Evolutionary conservation across 2,329 filamentous ascomycete species (phyloP).

Genomic region (Penicillium sp.): DNA sequence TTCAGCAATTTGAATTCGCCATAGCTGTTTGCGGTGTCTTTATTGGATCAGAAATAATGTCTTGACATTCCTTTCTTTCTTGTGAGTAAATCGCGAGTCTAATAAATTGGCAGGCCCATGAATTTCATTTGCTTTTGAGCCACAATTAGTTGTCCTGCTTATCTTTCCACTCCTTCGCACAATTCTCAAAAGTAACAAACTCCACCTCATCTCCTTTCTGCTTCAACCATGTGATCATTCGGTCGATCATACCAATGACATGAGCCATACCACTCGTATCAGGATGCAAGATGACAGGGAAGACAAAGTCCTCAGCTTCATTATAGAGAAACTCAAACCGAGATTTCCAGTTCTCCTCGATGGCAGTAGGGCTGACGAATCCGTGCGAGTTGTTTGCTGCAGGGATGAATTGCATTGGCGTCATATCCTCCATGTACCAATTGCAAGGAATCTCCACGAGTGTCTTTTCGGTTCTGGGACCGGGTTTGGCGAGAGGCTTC

Average conservation of each 20-base stretch:
- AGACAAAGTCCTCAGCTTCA: constrained; percentile 46
- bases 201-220: constrained; percentile 35
- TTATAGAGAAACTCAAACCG: constrained; percentile 59
- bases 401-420: constrained; percentile 49
- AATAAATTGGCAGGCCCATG: too few relatives aligned
- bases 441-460: constrained; percentile 48
- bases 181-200: constrained; percentile 35
- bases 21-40: too few relatives aligned
- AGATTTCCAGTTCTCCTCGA: constrained; percentile 64
- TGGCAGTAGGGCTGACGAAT: constrained; percentile 58
- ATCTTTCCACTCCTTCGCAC: constrained; percentile 33
- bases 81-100: too few relatives aligned
- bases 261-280: constrained; percentile 64
- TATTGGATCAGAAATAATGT: too few relatives aligned
- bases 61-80: too few relatives aligned
- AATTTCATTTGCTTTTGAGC: too few relatives aligned
- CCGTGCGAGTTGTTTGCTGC: constrained; percentile 55
- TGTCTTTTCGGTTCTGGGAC: constrained; percentile 13
- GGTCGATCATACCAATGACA: constrained; percentile 59
- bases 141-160: constrained; percentile 3
- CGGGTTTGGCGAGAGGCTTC: constrained; percentile 37
- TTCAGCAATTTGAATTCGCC: not conserved
- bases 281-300: constrained; percentile 58
- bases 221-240: constrained; percentile 55
- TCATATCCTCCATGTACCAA: constrained; percentile 52